Conservation (phyloP, 257 asterid species). For the Coffea canephora region DNA sequence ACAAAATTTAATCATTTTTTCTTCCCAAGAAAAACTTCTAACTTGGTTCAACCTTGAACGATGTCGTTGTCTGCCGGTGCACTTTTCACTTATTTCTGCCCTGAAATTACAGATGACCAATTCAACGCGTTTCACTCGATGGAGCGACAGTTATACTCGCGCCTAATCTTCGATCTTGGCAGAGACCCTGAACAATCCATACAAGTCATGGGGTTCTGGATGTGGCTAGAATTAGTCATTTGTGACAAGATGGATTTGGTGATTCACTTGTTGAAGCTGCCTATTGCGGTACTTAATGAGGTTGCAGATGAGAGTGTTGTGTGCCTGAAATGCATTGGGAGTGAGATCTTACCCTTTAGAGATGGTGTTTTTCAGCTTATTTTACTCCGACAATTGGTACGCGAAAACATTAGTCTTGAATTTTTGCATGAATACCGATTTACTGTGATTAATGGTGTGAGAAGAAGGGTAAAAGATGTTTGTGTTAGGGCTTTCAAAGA, state of each 20-base stretch:
- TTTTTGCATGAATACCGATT: conserved; percentile 40
- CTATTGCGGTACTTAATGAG: conserved; percentile 21
- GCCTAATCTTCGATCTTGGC: conserved; percentile 32
- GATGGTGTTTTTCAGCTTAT: background rate
- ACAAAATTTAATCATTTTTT: background rate
- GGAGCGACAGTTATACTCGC: conserved; percentile 45
- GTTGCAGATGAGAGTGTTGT: conserved; percentile 38
- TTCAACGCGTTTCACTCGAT: conserved; percentile 49
- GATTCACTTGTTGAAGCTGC: conserved; percentile 28
- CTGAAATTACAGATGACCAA: conserved; percentile 38
- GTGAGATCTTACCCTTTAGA: conserved; percentile 12
- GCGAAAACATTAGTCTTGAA: conserved; percentile 16
- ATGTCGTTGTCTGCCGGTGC: background rate
- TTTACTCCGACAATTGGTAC: conserved; percentile 29
- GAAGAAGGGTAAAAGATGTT: conserved; percentile 24
- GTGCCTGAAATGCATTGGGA: conserved; percentile 42
- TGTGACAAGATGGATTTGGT: conserved; percentile 24
- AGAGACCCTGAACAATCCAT: conserved; percentile 52
- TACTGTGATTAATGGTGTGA: conserved; percentile 25
- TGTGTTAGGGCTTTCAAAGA: conserved; percentile 51
- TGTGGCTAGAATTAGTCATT: conserved; percentile 47
- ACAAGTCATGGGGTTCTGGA: conserved; percentile 50
- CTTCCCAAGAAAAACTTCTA: background rate
- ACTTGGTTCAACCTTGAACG: background rate
- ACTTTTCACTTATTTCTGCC: background rate